phyloP scores from a whole-genome alignment of 352 stramenopile genomes.

The Phytophthora pisi region DNA sequence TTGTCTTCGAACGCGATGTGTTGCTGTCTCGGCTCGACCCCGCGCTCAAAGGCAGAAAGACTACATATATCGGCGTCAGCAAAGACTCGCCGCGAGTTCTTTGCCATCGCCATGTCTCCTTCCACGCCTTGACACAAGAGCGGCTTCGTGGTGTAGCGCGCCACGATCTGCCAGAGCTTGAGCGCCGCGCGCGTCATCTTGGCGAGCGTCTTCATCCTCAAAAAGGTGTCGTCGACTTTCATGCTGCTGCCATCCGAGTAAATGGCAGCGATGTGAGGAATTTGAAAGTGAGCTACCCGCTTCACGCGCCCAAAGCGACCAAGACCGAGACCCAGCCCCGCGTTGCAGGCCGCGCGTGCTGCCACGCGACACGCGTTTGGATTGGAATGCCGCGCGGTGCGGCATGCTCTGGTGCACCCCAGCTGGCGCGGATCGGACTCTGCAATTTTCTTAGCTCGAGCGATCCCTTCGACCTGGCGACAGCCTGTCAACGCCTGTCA shows the following conservation, averaged over 20 bases:
- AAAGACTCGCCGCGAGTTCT: conserved; percentile 27
- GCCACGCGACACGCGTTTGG: conserved; percentile 24
- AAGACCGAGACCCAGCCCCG: background rate
- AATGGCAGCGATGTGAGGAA: conserved; percentile 7
- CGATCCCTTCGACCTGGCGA: background rate
- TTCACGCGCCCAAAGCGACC: background rate
- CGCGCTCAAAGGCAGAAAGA: conserved; percentile 2
- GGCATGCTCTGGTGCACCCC: background rate
- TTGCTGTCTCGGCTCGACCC: background rate
- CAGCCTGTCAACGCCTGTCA: background rate
- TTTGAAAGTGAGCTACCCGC: conserved; percentile 25
- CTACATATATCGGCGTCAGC: conserved; percentile 2
- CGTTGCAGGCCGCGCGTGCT: background rate
- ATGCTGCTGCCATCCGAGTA: conserved; percentile 2
- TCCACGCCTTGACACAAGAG: conserved; percentile 36
- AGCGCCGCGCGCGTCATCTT: conserved; percentile 24
- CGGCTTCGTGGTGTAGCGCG: conserved; percentile 29
- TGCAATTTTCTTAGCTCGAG: conserved; percentile 12
- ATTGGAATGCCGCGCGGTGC: conserved; percentile 26
- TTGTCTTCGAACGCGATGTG: conserved; percentile 43
- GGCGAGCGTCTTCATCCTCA: conserved; percentile 14
- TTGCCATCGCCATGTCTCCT: conserved; percentile 29
- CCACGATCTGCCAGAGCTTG: conserved; percentile 34
- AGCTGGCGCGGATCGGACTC: conserved; percentile 5
- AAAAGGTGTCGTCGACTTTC: conserved; percentile 23